Base-by-base conservation (phyloP, 352 stramenopile genomes). In the Globisporangium uncinulatum region DNA sequence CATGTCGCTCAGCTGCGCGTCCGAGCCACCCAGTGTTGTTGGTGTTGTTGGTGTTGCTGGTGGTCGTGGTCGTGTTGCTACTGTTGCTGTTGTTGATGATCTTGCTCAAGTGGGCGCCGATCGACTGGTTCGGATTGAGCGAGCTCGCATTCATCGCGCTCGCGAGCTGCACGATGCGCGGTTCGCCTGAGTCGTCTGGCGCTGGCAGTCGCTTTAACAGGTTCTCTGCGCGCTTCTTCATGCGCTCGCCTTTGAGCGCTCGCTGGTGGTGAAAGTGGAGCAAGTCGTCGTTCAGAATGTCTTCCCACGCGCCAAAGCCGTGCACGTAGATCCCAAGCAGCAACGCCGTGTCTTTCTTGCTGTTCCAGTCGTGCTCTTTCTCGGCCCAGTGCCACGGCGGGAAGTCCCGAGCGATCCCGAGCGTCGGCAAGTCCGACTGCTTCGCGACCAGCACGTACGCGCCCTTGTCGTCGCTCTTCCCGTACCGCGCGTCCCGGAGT, bases 211-310 rank as follows among this genome's bases (percentile, higher is more conserved):
- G 74, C 60, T 91, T 92, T 4, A 94, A 56, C 29, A 94, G 55
- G 44, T 89, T 92, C 65, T 94, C 85, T 3, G 83, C 83, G 4
- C 85, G 83, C 61, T 90, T 92, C 63, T 92, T 92, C 43, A 94
- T 56, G 11, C 83, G 75, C 43, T 91, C 84, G n/a, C 85, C 83
- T 48, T 92, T 94, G 0, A 94, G 47, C 19, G 79, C 85, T 31
- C 85, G 77, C 65, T 94, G 85, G n/a, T 79, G 68, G 41, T 91
- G 80, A 42, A 94, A 85, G 51, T 81, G 68, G 29, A 94, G 73
- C 46, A 86, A 69, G 19, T 89, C 80, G 57, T 94, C 85, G 51
- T 89, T 88, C 29, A 94, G 42, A 43, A 94, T 92, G 48, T 93
- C 83, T 71, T 94, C 85, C 85, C 85, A 94, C 6, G 72, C 76